Base-by-base conservation (phyloP, 257 asterid genomes). In the Solanum infundibuliforme region DNA sequence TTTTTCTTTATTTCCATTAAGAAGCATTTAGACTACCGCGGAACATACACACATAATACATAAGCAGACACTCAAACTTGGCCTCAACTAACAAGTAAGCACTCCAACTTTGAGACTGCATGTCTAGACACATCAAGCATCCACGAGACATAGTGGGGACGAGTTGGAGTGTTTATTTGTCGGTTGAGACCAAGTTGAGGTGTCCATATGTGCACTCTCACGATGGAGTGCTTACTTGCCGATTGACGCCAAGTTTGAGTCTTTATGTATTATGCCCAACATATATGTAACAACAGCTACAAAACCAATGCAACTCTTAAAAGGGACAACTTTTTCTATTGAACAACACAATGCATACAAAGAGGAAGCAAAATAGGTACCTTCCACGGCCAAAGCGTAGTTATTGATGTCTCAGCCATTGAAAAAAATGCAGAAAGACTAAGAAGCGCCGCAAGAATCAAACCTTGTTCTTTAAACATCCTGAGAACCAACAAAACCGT, bases 381-480 rank as follows among this genome's bases (percentile, higher is more conserved):
- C 99, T 97, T 97, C 99, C 99, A 97, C 52, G 99, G 99, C 99
- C 99, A 97, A 73, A 97, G 98, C 9, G 99, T 97, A 52, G 99
- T 97, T 76, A 97, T 97, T 72, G 99, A 96, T 27, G 99, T 97
- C 92, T 97, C 99, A 0, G 99, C 99, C 99, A 97, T 96, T 11
- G 99, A 96, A 93, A 96, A 97, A 91, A 97, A 97, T 0, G 99
- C 99, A 3, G 99, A 97, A 31, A 97, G 98, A 83, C 99, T 96
- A 83, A 97, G 90, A 72, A 97, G 93, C 3, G 93, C 96, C 0
- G 94, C 98, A 83, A 97, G 94, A 88, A 97, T 34, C 94, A 97
- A 92, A 55, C 99, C 99, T 90, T 97, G 99, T 91, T 97, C 99
- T 92, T 89, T 95, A 87, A 96, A 93, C 86, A 97, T 90, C 82